Conservation (phyloP, 441 rosid species). For the Francoa sonchifolia region DNA sequence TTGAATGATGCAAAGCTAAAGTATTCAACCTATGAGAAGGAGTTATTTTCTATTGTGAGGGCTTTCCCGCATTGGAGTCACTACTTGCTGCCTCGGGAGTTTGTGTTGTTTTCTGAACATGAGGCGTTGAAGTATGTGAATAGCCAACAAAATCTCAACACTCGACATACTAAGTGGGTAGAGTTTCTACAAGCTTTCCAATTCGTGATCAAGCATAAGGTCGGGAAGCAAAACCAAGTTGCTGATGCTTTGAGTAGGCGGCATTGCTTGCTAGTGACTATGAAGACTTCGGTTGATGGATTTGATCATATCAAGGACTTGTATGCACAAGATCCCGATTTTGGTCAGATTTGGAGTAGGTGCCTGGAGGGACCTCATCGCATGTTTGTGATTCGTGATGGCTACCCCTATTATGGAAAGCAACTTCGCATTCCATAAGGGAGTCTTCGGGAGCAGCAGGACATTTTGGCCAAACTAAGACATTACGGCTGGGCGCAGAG, state of each 20-base stretch:
- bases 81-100: background rate
- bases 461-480: too few relatives aligned
- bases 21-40: constrained; percentile 3
- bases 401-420: too few relatives aligned
- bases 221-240: background rate
- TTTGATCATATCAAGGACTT: background rate
- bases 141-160: constrained; percentile 5
- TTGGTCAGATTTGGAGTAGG: too few relatives aligned
- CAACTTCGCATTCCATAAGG: too few relatives aligned
- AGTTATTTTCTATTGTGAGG: background rate
- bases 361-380: too few relatives aligned
- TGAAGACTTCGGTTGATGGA: background rate
- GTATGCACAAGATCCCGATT: background rate
- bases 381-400: too few relatives aligned
- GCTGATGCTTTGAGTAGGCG: background rate
- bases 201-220: background rate
- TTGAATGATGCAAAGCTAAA: background rate
- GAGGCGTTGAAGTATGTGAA: constrained; percentile 2
- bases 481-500: too few relatives aligned
- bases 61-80: background rate
- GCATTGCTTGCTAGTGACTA: background rate
- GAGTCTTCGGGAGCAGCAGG: too few relatives aligned
- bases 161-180: background rate
- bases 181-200: background rate
- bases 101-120: background rate